These are phyloP conservation scores for Aspergillus eucalypticola DNA, from an alignment of 2,329 filamentous ascomycete genomes.

Conservation along the genomic window DNA sequence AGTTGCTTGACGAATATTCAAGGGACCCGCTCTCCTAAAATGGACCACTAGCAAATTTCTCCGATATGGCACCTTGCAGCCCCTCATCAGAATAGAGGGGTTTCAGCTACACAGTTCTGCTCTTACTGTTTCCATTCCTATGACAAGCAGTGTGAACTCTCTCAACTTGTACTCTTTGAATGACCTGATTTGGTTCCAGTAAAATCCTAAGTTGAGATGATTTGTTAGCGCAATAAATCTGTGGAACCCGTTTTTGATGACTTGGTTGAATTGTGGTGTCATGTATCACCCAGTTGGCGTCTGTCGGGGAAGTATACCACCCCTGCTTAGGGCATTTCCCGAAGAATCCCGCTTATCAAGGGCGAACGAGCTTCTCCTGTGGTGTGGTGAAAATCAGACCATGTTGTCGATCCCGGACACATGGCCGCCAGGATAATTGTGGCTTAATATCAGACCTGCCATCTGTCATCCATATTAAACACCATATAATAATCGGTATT, in stretches of 20 bases:
- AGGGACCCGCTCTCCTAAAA: not conserved
- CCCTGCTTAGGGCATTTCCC: not conserved
- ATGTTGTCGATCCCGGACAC: not conserved
- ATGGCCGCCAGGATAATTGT: not conserved
- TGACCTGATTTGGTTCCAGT: too few species aligned
- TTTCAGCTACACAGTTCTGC: not conserved
- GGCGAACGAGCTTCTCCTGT: not conserved
- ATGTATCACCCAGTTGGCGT: not conserved
- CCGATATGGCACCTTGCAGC: not conserved
- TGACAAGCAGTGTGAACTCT: not conserved
- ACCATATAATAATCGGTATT: not conserved
- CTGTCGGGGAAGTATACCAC: not conserved
- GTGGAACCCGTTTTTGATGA: not conserved
- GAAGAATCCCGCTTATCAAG: not conserved
- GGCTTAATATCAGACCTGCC: not conserved
- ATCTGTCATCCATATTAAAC: not conserved
- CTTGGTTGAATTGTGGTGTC: not conserved
- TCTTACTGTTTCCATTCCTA: not conserved
- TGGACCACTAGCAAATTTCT: not conserved
- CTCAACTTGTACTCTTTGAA: too few species aligned
- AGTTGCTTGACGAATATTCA: not conserved
- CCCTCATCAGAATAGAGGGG: not conserved
- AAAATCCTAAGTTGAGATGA: too few species aligned
- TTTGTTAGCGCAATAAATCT: not conserved
- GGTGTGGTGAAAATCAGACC: not conserved